Conservation (phyloP, 2,329 filamentous ascomycete genomes). For the Colletotrichum siamense region DNA sequence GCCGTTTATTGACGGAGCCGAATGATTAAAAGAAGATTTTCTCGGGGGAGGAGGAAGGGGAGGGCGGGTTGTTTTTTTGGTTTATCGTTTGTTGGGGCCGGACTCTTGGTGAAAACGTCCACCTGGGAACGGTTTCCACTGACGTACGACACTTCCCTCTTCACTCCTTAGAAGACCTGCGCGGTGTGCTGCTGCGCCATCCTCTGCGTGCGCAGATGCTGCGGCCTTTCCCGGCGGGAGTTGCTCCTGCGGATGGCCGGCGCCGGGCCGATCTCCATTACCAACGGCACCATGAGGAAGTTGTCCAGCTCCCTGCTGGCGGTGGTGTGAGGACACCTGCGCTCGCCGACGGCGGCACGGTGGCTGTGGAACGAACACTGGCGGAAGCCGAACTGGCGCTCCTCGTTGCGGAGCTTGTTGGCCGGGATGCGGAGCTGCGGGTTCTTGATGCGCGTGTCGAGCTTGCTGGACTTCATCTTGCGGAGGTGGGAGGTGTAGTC, state of each 20-base stretch:
- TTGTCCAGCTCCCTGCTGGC: constrained; percentile 19
- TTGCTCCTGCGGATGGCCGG: neutral
- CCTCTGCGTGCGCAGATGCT: neutral
- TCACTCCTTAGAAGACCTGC: neutral
- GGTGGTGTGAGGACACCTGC: constrained; percentile 52
- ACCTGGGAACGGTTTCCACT: neutral
- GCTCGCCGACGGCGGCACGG: constrained; percentile 58
- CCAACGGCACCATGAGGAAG: constrained; percentile 24
- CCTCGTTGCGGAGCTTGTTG: constrained; percentile 60
- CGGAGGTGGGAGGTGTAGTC: constrained; percentile 58
- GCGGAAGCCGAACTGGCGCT: constrained; percentile 65
- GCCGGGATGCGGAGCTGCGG: constrained; percentile 63
- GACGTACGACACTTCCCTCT: neutral
- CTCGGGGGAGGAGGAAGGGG: neutral
- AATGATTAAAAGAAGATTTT: neutral
- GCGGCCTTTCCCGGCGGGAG: neutral
- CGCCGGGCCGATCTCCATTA: constrained; percentile 13
- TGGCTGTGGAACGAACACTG: constrained; percentile 68
- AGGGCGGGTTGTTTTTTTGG: neutral
- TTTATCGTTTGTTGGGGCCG: neutral
- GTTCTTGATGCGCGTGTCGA: constrained; percentile 63
- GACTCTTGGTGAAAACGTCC: neutral
- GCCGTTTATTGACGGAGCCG: neutral
- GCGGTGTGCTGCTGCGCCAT: neutral
- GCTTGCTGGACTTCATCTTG: constrained; percentile 56